Conservation (phyloP, 805 yeast species). For the Saturnispora galanensis region DNA sequence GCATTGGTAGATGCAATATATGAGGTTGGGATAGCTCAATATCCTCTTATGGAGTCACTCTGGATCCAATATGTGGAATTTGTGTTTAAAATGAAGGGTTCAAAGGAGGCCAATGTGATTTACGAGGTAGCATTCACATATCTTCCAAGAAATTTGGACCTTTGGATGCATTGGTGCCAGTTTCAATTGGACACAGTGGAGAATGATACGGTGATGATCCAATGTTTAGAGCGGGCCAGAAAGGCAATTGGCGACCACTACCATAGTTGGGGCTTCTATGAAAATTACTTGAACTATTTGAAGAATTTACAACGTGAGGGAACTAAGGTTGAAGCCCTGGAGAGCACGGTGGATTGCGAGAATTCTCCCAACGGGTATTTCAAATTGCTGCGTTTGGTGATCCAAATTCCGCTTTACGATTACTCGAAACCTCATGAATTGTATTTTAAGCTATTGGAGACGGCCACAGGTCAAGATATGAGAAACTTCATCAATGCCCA, state of each 20-base stretch:
- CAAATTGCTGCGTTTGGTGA: constrained; percentile 35
- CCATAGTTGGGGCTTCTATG: constrained; percentile 42
- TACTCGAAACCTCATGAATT: constrained; percentile 37
- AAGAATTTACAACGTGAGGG: constrained; percentile 15
- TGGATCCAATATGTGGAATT: constrained; percentile 48
- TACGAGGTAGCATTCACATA: constrained; percentile 31
- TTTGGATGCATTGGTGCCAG: constrained; percentile 43
- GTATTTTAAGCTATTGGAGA: constrained; percentile 28
- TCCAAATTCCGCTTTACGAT: constrained; percentile 50
- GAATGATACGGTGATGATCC: constrained; percentile 25
- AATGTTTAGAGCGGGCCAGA: constrained; percentile 39
- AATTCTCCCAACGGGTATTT: constrained; percentile 25
- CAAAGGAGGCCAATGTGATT: constrained; percentile 28
- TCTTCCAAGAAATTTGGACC: constrained; percentile 34
- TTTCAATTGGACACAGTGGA: constrained; percentile 28
- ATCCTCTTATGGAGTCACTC: constrained; percentile 42
- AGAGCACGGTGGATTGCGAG: background rate
- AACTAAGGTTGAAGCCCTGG: background rate
- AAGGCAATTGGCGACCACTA: constrained; percentile 42
- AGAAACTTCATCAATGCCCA: constrained; percentile 20
- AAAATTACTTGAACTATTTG: constrained; percentile 36
- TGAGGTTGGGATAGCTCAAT: constrained; percentile 34
- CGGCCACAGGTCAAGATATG: constrained; percentile 21
- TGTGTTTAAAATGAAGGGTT: constrained; percentile 36
- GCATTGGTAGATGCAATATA: constrained; percentile 30